Conservation (phyloP, 805 yeast genomes). For the Zygotorulaspora chibaensis region DNA sequence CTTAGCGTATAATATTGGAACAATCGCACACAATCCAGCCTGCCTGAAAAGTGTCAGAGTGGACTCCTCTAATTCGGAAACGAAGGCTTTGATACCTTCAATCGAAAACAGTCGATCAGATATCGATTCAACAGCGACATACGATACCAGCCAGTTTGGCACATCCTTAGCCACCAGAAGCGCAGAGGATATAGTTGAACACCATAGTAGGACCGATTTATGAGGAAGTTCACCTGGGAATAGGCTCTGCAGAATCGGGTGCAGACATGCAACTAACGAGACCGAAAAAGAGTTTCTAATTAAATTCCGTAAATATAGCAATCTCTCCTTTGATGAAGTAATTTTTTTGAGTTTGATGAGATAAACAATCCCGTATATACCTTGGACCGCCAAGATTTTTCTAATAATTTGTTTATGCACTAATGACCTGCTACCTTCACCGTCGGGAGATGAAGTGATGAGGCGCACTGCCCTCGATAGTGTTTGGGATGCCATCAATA, state of each 20-base stretch:
- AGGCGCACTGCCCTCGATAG: background rate
- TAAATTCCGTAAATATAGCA: background rate
- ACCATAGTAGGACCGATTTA: conserved; percentile 1
- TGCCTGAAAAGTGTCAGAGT: conserved; percentile 12
- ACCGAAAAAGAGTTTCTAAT: conserved; percentile 8
- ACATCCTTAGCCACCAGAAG: conserved; percentile 2
- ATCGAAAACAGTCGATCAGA: conserved; percentile 6
- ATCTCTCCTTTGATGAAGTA: background rate
- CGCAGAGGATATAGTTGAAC: conserved; percentile 1
- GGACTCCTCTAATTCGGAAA: conserved; percentile 2
- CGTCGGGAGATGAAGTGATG: background rate
- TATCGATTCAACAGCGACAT: conserved; percentile 15
- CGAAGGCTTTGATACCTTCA: background rate
- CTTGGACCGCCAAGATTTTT: conserved; percentile 8
- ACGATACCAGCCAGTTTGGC: conserved; percentile 18
- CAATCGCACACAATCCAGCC: conserved; percentile 11
- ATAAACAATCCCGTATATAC: conserved; percentile 5
- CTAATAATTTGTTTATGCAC: background rate
- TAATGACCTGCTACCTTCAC: background rate
- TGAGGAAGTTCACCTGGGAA: background rate
- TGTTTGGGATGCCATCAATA: background rate
- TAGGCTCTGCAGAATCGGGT: conserved; percentile 4
- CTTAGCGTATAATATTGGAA: conserved; percentile 13
- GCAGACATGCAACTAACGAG: conserved; percentile 4
- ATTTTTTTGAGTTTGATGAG: conserved; percentile 1